Evolutionary conservation across 768 basidiomycete species (phyloP), one percentile per base, ranked within the genome.

Genomic region (Amanita thiersii): DNA sequence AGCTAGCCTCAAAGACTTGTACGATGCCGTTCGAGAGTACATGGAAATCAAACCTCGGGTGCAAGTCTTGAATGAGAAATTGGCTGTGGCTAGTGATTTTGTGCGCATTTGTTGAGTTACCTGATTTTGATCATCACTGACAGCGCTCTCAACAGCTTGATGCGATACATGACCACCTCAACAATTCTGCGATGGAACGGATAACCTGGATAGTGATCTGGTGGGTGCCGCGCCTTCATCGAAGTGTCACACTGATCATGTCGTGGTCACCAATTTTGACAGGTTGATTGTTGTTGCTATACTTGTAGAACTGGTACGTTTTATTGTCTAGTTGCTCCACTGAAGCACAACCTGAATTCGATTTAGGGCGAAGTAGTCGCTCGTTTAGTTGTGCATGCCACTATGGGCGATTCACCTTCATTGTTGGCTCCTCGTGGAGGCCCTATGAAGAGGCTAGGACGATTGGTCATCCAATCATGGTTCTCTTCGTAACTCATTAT

Each of bases 21-120:
- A 97, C 55, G 88, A 91, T 50, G 90, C 91, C 0, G 90, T 93
- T 35, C 69, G 90, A 43, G 92, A 92, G 51, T 97, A 97, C 55
- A 89, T 96, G 74, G 93, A 97, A 60, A 90, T 96, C 39, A 79
- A 76, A 25, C 77, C 72, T 3, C 62, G 93, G 25, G 90, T 93
- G 21, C 76, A 82, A 56, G 84, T 81, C 8, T 60, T 97, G 49
- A 94, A 93, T 56, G 92, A 94, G 56, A 85, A 88, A 48, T 62
- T 96, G 26, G 81, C 77, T 3, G 85, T 92, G 5, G 86, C 87
- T 10, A 86, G 86, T 50, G 90, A 90, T 63, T 75, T 97, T 57
- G 88, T 92, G 54, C 51, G 86, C 71, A 12, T 21, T 39, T 25
- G 39, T 37, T n/a, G 38, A 44, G 25, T 26, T 25, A 25, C 2